Percentiles rank a stretch among this genome's conserved stretches.
Evolutionary conservation across 768 basidiomycete species (phyloP).

Genomic region (Dendrothele bispora): DNA sequence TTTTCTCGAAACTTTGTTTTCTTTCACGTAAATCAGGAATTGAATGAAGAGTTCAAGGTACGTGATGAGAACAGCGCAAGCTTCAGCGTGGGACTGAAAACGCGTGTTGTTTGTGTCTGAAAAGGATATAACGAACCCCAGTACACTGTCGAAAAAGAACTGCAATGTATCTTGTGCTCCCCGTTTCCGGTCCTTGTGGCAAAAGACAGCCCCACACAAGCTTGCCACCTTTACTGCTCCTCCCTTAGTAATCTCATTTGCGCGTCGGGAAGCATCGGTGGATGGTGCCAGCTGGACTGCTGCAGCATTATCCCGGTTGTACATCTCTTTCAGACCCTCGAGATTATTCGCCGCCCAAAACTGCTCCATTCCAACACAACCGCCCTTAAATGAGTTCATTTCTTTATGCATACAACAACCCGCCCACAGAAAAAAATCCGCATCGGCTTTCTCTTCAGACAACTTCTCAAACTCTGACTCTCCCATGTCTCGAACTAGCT

Average conservation of each 20-base stretch:
- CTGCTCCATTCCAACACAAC: slow-evolving; percentile 13
- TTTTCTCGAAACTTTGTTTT: slow-evolving; percentile 16
- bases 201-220: slow-evolving; percentile 29
- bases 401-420: no score
- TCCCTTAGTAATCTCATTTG: no score
- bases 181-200: no score
- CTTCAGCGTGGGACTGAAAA: no score
- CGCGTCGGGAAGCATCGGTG: slow-evolving; percentile 9
- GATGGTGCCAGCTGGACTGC: slow-evolving; percentile 9
- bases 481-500: slow-evolving; percentile 13
- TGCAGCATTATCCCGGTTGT: slow-evolving; percentile 25
- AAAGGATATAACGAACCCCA: slow-evolving; percentile 19
- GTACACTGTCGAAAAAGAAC: no score
- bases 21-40: no score
- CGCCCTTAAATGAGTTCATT: slow-evolving; percentile 26
- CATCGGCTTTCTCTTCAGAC: slow-evolving; percentile 17
- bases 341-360: slow-evolving; percentile 18
- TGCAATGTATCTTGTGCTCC: no score
- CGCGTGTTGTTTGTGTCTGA: no score
- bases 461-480: slow-evolving; percentile 13
- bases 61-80: slow-evolving; percentile 19
- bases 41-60: slow-evolving; percentile 14
- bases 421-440: no score
- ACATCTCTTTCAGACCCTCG: slow-evolving; percentile 15
- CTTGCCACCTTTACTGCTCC: no score